A percentile compares a stretch with the other conserved stretches of the same genome.
phyloP scores from a whole-genome alignment of 768 basidiomycete genomes.

The Pleurotus tuoliensis region DNA sequence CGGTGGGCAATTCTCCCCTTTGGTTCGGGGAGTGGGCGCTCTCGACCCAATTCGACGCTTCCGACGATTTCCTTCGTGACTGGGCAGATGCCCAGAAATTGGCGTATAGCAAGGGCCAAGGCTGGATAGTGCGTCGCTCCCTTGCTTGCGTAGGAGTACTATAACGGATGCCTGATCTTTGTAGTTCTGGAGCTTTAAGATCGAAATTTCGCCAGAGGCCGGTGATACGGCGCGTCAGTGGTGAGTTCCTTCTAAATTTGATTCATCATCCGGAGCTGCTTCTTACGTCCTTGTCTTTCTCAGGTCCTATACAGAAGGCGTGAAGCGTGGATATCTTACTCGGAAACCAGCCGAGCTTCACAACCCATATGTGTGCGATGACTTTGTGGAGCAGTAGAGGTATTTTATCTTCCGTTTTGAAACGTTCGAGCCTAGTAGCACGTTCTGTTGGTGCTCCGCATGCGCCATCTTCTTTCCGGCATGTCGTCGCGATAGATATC shows the following conservation, averaged over 20 bases:
- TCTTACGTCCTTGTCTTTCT: not conserved
- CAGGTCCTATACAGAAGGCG: conserved; percentile 71
- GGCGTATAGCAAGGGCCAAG: conserved; percentile 45
- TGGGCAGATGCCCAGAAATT: conserved; percentile 68
- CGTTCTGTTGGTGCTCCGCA: no score
- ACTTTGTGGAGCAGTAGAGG: conserved; percentile 29
- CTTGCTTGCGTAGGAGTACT: not conserved
- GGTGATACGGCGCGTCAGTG: conserved; percentile 60
- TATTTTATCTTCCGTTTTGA: no score
- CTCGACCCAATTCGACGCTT: conserved; percentile 51
- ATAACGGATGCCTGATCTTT: not conserved
- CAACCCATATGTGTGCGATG: conserved; percentile 61
- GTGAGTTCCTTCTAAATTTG: conserved; percentile 30
- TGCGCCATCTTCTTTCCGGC: no score
- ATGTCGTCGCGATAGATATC: no score
- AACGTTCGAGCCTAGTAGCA: no score
- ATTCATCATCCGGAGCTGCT: not conserved
- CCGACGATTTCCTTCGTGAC: conserved; percentile 44
- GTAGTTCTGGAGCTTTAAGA: conserved; percentile 74
- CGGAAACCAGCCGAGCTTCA: conserved; percentile 52
- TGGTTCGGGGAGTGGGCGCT: conserved; percentile 61
- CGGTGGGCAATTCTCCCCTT: conserved; percentile 41
- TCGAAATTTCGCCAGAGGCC: conserved; percentile 50
- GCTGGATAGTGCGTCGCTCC: conserved; percentile 48
- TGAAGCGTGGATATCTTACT: conserved; percentile 57